Evolutionary conservation across 2,329 filamentous ascomycete genomes (phyloP), one percentile per base, ranked within the genome.

Genomic region (Neopestalotiopsis sp.): DNA sequence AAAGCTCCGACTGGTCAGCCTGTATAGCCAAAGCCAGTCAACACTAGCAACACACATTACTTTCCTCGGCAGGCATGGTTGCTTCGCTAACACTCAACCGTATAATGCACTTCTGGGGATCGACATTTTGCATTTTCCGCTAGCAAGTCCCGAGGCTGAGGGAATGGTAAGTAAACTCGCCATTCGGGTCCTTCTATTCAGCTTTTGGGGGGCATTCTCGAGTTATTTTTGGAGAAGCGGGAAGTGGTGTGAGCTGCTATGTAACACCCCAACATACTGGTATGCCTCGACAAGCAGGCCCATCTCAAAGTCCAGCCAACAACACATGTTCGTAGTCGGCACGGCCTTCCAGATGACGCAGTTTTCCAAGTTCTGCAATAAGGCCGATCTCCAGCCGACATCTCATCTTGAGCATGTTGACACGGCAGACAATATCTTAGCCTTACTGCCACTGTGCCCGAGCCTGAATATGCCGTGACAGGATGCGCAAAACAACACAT

Each of bases 381-480:
- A 53, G 6, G 17, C n/a, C 20, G 45, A 53, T 53, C 45, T 53
- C 20, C 9, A 10, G 17, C 7, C 17, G 7, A n/a, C 45, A 53
- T 53, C 45, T 20, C 45, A 53, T 53, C 45, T 53, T 53, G 45
- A 17, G 45, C 45, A 20, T 53, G 17, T 20, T 53, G 4, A 53
- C 45, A 53, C 45, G 17, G 45, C 45, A 53, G 45, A 10, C 45
- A 53, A 53, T 53, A 53, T 53, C 45, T 53, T 17, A n/a, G n/a
- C 45, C n/a, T 53, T 53, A 53, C 17, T 53, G 17, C 20, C 20
- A 7, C 9, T 24, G 45, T 9, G 45, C 17, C 45, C 45, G 10
- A 62, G 34, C 13, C 59, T 40, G n/a, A 45, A 53, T 30, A 49
- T 64, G 61, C 20, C 28, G 61, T 49, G 61, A 49, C 20, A 53